phyloP scores from a whole-genome alignment of 495 filamentous ascomycete genomes.

The Penicillium samsonianum region DNA sequence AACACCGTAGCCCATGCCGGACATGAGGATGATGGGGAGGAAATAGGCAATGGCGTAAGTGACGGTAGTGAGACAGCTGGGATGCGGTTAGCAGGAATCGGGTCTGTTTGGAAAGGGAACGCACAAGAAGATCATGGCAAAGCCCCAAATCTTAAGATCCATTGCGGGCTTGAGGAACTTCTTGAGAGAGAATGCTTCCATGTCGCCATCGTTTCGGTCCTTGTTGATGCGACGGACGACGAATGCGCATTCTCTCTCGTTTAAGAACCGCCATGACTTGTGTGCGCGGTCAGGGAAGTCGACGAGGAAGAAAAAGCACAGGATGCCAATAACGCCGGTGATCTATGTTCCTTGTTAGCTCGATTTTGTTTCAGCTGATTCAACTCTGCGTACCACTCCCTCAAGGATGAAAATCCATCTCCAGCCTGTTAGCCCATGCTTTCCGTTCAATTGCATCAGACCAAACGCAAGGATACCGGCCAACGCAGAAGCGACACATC shows the following conservation, averaged over 20 bases:
- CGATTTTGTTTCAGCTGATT: neutral
- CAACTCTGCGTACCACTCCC: constrained; percentile 40
- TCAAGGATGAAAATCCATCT: constrained; percentile 67
- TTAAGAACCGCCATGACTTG: constrained; percentile 56
- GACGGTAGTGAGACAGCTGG: constrained; percentile 55
- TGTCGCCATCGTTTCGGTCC: constrained; percentile 57
- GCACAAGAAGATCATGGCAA: constrained; percentile 58
- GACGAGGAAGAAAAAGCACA: constrained; percentile 55
- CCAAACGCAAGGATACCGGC: constrained; percentile 66
- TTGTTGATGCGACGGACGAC: constrained; percentile 58
- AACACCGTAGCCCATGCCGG: constrained; percentile 59
- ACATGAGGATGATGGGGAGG: constrained; percentile 62
- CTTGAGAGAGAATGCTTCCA: constrained; percentile 50
- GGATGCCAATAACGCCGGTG: constrained; percentile 43
- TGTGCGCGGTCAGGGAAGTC: constrained; percentile 58
- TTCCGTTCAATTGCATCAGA: constrained; percentile 58
- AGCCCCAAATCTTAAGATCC: constrained; percentile 65
- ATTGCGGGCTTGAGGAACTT: constrained; percentile 49
- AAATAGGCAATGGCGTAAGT: constrained; percentile 69
- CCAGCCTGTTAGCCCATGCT: constrained; percentile 56
- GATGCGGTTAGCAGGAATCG: neutral
- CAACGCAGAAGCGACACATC: constrained; percentile 61
- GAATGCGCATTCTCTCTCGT: constrained; percentile 51
- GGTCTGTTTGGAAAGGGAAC: constrained; percentile 4
- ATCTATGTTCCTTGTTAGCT: constrained; percentile 27